Conservation (phyloP, 257 asterid genomes). For the Nicotiana tomentosiformis region DNA sequence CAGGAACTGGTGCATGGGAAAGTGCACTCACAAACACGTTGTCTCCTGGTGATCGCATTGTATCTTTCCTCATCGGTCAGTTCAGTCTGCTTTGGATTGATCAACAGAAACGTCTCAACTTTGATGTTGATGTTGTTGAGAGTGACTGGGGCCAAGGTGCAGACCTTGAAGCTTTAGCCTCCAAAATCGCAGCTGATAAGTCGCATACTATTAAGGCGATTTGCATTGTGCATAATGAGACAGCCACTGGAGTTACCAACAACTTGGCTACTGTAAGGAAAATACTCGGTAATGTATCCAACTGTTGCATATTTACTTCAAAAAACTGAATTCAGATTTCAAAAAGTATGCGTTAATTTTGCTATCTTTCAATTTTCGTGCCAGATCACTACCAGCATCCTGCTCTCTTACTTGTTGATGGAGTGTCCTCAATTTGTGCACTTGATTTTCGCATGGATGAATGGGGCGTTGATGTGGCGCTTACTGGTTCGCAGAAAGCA, state of each 20-base stretch:
- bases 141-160: constrained; percentile 99
- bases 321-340: not conserved
- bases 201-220: constrained; percentile 87
- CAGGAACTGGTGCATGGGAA: constrained; percentile 99
- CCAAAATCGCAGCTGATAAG: constrained; percentile 68
- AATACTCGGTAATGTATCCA: constrained; percentile 57
- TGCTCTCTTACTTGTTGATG: constrained; percentile 87
- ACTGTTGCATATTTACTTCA: not conserved
- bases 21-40: constrained; percentile 96
- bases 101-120: constrained; percentile 90
- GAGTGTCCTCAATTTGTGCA: constrained; percentile 97
- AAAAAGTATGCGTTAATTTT: not conserved
- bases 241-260: constrained; percentile 97
- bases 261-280: constrained; percentile 88
- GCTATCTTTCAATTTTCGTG: not conserved
- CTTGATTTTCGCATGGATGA: constrained; percentile 99
- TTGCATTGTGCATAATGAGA: constrained; percentile 97
- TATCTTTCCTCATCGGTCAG: constrained; percentile 89
- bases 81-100: constrained; percentile 99
- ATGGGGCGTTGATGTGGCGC: constrained; percentile 97
- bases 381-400: constrained; percentile 93
- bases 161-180: constrained; percentile 66
- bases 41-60: constrained; percentile 85
- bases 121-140: constrained; percentile 89
- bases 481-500: constrained; percentile 96